phyloP scores from a whole-genome alignment of 1,284 basidiomycete genomes.

The Boletus semigastroideus region DNA sequence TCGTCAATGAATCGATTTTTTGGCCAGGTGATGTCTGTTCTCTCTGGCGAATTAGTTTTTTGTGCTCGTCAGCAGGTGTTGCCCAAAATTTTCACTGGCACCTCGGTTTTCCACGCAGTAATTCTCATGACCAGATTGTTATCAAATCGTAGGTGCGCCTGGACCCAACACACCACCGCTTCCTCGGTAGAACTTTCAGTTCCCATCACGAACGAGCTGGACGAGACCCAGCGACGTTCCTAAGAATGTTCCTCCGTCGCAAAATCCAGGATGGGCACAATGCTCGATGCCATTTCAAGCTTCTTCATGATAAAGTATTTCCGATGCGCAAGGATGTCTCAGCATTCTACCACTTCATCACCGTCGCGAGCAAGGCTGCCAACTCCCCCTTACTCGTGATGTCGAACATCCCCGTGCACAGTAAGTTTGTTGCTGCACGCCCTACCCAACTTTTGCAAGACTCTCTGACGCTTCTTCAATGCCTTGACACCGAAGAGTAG shows the following conservation, averaged over 20 bases:
- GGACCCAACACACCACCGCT: background rate
- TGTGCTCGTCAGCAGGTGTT: background rate
- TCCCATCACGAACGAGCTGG: conserved; percentile 5
- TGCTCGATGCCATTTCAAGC: background rate
- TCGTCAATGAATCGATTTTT: background rate
- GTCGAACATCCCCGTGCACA: background rate
- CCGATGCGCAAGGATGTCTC: conserved; percentile 5
- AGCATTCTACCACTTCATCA: background rate
- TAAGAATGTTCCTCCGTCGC: background rate
- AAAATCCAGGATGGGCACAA: background rate
- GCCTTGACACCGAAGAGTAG: background rate
- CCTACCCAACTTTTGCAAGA: no score
- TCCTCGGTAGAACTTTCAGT: conserved; percentile 5
- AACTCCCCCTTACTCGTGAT: background rate
- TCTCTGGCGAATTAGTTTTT: no score
- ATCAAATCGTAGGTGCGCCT: background rate
- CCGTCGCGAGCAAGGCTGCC: background rate
- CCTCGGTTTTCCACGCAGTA: background rate
- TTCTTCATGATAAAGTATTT: background rate
- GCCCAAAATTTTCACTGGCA: background rate
- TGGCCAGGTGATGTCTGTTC: background rate
- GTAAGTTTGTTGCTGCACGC: background rate
- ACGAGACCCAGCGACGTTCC: background rate
- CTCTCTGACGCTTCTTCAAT: background rate
- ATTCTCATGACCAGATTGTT: background rate